phyloP scores from a whole-genome alignment of 352 stramenopile species.

The Pythium sukuiense region DNA sequence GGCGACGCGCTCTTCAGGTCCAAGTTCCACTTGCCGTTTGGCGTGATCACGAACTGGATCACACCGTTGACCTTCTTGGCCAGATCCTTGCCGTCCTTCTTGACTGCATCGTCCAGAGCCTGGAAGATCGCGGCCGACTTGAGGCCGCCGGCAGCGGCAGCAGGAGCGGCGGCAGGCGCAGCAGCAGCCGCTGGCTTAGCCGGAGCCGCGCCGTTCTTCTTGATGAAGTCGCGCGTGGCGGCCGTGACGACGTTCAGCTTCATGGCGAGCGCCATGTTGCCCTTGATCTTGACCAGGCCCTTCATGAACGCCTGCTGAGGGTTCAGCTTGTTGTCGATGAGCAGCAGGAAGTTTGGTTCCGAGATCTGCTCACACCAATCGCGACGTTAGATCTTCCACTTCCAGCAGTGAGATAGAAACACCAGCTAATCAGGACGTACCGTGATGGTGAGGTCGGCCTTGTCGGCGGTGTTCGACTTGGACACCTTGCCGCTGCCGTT shows the following conservation, averaged over 20 bases:
- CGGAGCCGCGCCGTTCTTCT: conserved; percentile 44
- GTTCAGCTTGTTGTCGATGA: conserved; percentile 90
- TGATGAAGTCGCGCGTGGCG: conserved; percentile 78
- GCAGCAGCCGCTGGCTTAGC: conserved; percentile 23
- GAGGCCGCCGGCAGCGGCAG: conserved; percentile 27
- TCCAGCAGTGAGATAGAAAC: neutral
- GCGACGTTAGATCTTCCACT: neutral
- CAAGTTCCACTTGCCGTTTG: conserved; percentile 73
- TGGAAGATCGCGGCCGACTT: conserved; percentile 76
- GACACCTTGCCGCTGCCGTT: conserved; percentile 68
- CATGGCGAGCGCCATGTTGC: conserved; percentile 94
- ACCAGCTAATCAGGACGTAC: conserved; percentile 16
- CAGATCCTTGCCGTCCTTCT: conserved; percentile 52
- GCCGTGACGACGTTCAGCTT: conserved; percentile 92
- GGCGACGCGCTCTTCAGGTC: conserved; percentile 71
- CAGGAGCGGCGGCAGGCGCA: conserved; percentile 17
- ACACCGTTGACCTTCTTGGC: conserved; percentile 80
- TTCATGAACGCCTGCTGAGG: conserved; percentile 95
- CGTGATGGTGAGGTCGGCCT: conserved; percentile 77
- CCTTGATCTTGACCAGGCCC: conserved; percentile 94
- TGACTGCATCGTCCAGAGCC: conserved; percentile 58
- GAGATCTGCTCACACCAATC: conserved; percentile 37
- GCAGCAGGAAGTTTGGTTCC: conserved; percentile 72
- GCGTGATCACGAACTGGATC: conserved; percentile 78
- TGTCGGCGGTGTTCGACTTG: conserved; percentile 42